phyloP scores from a whole-genome alignment of 192 early-diverging fungal genomes.

The Coemansia sp. region DNA sequence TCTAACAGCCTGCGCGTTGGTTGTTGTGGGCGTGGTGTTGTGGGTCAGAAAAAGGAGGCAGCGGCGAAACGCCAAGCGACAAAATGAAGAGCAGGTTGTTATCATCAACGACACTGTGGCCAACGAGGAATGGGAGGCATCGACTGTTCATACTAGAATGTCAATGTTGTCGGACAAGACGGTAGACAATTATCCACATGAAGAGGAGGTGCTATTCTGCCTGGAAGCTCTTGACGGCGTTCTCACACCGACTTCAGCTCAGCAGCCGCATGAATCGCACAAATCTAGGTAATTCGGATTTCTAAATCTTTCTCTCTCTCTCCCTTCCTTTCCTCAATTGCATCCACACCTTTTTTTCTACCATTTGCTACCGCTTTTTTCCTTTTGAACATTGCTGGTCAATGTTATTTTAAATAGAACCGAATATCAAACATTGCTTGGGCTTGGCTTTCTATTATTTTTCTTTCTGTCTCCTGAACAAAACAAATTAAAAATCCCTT shows the following conservation, averaged over 20 bases:
- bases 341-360: too few species aligned
- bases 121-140: background rate
- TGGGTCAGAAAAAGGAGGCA: background rate
- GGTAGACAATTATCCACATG: background rate
- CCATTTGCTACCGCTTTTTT: background rate
- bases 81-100: background rate
- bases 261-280: background rate
- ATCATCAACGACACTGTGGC: background rate
- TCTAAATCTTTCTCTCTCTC: background rate
- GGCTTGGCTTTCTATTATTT: background rate
- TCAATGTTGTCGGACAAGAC: background rate
- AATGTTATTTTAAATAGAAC: background rate
- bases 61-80: background rate
- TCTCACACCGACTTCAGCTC: background rate
- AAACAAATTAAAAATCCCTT: too few species aligned
- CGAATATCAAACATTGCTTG: background rate
- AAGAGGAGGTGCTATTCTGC: slow-evolving; percentile 7
- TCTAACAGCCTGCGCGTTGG: background rate
- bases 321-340: background rate
- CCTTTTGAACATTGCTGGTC: background rate
- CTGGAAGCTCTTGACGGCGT: background rate
- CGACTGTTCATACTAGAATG: background rate
- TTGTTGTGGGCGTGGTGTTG: background rate
- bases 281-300: background rate
- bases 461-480: background rate